Evolutionary conservation across 2,329 filamentous ascomycete genomes (phyloP), one percentile per base, ranked within the genome.

Genomic region (Raffaelea ambrosiae): DNA sequence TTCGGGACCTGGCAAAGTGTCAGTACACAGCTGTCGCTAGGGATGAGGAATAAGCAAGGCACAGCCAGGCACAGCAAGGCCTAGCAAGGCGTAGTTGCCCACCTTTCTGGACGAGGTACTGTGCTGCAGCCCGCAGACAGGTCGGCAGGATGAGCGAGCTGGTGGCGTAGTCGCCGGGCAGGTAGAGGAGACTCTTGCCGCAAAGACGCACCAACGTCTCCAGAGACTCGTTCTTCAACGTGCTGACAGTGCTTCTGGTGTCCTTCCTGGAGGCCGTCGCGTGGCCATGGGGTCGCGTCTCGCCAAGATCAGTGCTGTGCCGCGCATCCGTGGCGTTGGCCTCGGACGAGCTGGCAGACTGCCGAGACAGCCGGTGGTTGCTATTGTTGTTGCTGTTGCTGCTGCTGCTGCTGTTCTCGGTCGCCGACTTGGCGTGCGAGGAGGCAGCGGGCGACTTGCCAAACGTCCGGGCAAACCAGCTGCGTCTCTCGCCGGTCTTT

Each of bases 41-140:
- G 19, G 9, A 16, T 20, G 29, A 18, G 14, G 18, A 14, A 5
- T n/a, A 5, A 11, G n/a, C 10, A 36, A 29, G 5, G n/a, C n/a
- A n/a, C n/a, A n/a, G n/a, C n/a, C n/a, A n/a, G n/a, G n/a, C n/a
- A n/a, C n/a, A n/a, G n/a, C n/a, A n/a, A n/a, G n/a, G n/a, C n/a
- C n/a, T n/a, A n/a, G n/a, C n/a, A n/a, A n/a, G n/a, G n/a, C n/a
- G n/a, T n/a, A n/a, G n/a, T n/a, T n/a, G n/a, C 68, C 58, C 58
- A 78, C 77, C 75, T 59, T 83, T 65, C 43, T 83, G 76, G 3
- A 79, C 68, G 10, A 86, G 69, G 58, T 79, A 73, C 53, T 84
- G 77, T n/a, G 76, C 79, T 9, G 77, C 80, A 10, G 82, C 81
- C 40, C 81, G 77, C 43, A 86, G 70, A 54, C 81, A 83, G 4